phyloP scores from a whole-genome alignment of 2,329 filamentous ascomycete genomes.

The Phyllosticta citribraziliensis region DNA sequence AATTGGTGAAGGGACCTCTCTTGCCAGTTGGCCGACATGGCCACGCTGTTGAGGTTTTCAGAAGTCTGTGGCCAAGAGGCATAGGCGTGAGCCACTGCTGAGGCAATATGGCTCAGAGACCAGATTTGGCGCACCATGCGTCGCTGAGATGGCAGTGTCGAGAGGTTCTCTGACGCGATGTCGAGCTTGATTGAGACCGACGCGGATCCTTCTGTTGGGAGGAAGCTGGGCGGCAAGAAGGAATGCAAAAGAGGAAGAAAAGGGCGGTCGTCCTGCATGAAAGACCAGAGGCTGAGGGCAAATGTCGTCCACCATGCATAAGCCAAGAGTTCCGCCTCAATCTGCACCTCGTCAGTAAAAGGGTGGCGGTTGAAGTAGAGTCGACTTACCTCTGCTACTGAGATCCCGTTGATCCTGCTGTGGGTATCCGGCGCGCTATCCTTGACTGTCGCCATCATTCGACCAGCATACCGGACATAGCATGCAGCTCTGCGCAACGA shows the following conservation, averaged over 20 bases:
- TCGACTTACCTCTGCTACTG: not conserved
- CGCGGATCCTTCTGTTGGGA: not conserved
- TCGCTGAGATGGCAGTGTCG: not conserved
- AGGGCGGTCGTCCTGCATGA: not conserved
- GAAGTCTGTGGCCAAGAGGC: not conserved
- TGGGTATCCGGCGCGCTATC: not conserved
- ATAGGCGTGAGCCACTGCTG: not conserved
- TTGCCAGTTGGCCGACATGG: not conserved
- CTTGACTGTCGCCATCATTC: not conserved
- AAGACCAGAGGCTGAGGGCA: not conserved
- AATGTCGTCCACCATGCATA: not conserved
- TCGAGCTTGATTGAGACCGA: not conserved
- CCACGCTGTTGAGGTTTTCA: not conserved
- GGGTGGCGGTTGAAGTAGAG: not conserved
- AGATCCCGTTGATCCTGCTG: not conserved
- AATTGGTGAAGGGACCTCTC: not conserved
- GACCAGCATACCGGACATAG: not conserved
- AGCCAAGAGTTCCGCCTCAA: not conserved
- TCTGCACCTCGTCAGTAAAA: not conserved
- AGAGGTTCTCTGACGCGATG: not conserved
- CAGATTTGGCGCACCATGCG: not conserved
- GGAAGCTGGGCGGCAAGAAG: not conserved
- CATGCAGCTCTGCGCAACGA: not conserved
- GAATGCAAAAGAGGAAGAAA: not conserved
- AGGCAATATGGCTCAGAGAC: not conserved